phyloP scores from a whole-genome alignment of 148 eudicot genomes.

The Limonium bicolor region DNA sequence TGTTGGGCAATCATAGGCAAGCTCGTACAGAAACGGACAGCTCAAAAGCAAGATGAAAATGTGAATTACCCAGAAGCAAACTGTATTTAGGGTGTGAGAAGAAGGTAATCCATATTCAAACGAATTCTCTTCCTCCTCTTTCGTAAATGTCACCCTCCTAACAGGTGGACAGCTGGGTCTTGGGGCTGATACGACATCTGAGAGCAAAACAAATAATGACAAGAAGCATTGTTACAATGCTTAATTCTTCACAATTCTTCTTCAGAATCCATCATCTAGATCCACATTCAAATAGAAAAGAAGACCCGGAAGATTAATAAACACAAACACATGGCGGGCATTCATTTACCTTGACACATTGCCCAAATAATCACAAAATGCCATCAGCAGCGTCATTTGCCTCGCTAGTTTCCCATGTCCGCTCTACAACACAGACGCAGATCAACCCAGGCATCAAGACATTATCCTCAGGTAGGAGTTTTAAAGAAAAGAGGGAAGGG shows the following conservation, averaged over 20 bases:
- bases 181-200: constrained; percentile 94
- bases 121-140: constrained; percentile 90
- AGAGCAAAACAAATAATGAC: background rate
- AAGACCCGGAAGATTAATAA: no score
- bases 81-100: constrained; percentile 97
- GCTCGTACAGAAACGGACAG: background rate
- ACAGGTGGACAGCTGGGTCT: constrained; percentile 87
- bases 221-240: no score
- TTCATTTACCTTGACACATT: constrained; percentile 80
- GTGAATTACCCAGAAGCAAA: constrained; percentile 80
- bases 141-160: constrained; percentile 64
- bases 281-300: background rate
- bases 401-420: constrained; percentile 94
- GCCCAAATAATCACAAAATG: constrained; percentile 91
- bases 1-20: no score
- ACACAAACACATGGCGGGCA: background rate
- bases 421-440: constrained; percentile 38
- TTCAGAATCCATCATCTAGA: background rate
- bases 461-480: background rate
- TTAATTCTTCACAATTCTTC: background rate
- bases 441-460: background rate
- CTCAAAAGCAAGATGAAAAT: constrained; percentile 3
- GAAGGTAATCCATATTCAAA: constrained; percentile 94
- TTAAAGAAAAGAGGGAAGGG: background rate
- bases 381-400: constrained; percentile 92